Evolutionary conservation across 208 protist genomes (phyloP).

Genomic region (Trypanosoma avium): DNA sequence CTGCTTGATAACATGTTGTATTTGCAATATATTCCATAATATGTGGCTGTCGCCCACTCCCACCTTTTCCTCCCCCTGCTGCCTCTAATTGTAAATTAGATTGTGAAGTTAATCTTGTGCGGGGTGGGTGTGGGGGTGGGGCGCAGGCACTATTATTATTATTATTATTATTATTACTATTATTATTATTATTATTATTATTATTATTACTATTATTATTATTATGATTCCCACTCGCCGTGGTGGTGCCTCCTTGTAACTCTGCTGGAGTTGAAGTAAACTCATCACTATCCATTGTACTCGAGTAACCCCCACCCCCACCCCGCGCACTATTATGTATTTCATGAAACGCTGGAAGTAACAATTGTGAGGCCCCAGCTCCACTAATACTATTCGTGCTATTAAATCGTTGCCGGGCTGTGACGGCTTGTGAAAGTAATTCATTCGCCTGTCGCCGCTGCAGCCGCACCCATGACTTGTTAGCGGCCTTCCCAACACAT

Average conservation of each 20-base stretch:
- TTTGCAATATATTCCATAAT: constrained; percentile 70
- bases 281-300: constrained; percentile 9
- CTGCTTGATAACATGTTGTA: constrained; percentile 42
- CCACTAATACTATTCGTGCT: background rate
- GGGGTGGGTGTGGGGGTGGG: background rate
- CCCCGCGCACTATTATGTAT: too few species aligned
- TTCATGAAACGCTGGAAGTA: too few species aligned
- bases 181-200: too few species aligned
- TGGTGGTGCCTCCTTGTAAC: too few species aligned
- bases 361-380: background rate
- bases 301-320: background rate
- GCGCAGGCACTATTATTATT: too few species aligned
- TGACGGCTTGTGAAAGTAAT: constrained; percentile 24
- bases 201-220: too few species aligned
- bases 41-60: constrained; percentile 1
- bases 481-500: constrained; percentile 52
- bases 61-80: too few species aligned
- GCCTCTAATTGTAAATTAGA: too few species aligned
- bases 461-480: constrained; percentile 35
- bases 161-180: too few species aligned
- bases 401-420: background rate
- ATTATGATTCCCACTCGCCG: too few species aligned
- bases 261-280: constrained; percentile 2
- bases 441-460: constrained; percentile 46
- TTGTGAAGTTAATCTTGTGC: background rate